Evolutionary conservation across 768 basidiomycete genomes (phyloP).

Genomic region (Myochromella boudieri): DNA sequence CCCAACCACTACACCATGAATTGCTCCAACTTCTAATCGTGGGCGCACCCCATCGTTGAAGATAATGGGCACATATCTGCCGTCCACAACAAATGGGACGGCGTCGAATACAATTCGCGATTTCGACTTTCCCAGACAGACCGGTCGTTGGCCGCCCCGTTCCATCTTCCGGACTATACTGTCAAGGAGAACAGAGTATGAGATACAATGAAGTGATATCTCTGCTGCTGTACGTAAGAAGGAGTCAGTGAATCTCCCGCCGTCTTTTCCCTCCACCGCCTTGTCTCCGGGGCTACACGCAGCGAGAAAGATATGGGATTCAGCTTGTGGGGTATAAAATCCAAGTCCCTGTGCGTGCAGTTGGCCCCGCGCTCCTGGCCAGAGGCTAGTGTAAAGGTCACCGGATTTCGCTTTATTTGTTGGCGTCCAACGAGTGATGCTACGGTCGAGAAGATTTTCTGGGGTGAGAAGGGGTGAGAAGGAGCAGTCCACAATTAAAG

Average conservation of each 20-base stretch:
- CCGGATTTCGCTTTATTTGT: slow-evolving; percentile 51
- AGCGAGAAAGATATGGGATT: slow-evolving; percentile 53
- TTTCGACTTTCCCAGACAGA: slow-evolving; percentile 49
- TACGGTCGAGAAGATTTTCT: slow-evolving; percentile 41
- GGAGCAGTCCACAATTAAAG: slow-evolving; percentile 65
- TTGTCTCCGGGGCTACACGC: slow-evolving; percentile 56
- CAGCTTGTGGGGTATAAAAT: slow-evolving; percentile 40
- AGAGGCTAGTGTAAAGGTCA: slow-evolving; percentile 55
- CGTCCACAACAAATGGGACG: slow-evolving; percentile 53
- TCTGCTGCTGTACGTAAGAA: slow-evolving; percentile 47
- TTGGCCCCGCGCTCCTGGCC: slow-evolving; percentile 46
- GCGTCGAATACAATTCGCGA: slow-evolving; percentile 54
- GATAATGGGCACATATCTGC: slow-evolving; percentile 44
- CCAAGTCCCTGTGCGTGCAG: slow-evolving; percentile 35
- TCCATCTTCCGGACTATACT: slow-evolving; percentile 36
- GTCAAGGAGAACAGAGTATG: slow-evolving; percentile 48
- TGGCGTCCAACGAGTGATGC: slow-evolving; percentile 58
- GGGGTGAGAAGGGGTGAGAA: slow-evolving; percentile 46
- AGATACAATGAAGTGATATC: slow-evolving; percentile 52
- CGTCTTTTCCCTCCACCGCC: slow-evolving; percentile 61
- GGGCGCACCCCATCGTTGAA: slow-evolving; percentile 36
- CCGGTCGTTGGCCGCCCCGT: slow-evolving; percentile 44
- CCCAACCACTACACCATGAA: slow-evolving; percentile 64
- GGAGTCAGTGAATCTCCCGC: slow-evolving; percentile 60
- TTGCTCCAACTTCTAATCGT: slow-evolving; percentile 55